Evolutionary conservation across 2,329 filamentous ascomycete genomes (phyloP), one percentile per base, ranked within the genome.

Genomic region (Bipolaris oryzae): DNA sequence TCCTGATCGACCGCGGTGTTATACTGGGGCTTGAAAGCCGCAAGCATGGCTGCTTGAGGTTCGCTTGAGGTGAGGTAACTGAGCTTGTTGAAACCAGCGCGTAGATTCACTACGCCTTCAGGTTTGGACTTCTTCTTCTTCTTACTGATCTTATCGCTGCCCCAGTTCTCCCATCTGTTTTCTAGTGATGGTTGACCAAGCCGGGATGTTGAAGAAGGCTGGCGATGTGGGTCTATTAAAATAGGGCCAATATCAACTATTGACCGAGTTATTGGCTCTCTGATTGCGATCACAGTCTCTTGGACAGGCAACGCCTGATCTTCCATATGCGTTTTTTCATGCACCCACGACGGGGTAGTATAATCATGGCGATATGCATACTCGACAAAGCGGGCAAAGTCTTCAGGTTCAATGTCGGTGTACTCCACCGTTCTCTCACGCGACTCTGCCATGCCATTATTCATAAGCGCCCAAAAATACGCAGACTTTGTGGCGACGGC

Each of bases 351-450:
- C 7, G 68, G 67, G 3, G 51, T 46, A 0, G 64, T 64, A 18
- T 71, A 73, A 20, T 73, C 63, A 4, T 52, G 39, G 2, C 63
- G 58, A 28, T 72, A 72, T 1, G 65, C 66, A 16, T 68, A 73
- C 34, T 74, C 67, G 2, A 64, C 39, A 39, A 65, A 73, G n/a
- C 70, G 58, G 1, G 57, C 53, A 53, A 74, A 73, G 33, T 72
- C 71, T 1, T 61, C 61, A 0, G 56, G 37, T 1, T 68, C 52
- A 7, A 72, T 33, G 20, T 73, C 63, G 0, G 44, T 2, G 1
- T 70, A n/a, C 25, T 60, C 49, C 0, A 67, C 68, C 13, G 38
- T 59, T 7, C 54, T 34, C 3, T 41, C 51, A 9, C 66, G 25
- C 2, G 70, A 46, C 34, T 73, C 69, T 4, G 3, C 39, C 67